A percentile compares a stretch with the other conserved stretches of the same genome.
Conservation (phyloP, 208 protist genomes). For the Trypanosoma congolense region DNA sequence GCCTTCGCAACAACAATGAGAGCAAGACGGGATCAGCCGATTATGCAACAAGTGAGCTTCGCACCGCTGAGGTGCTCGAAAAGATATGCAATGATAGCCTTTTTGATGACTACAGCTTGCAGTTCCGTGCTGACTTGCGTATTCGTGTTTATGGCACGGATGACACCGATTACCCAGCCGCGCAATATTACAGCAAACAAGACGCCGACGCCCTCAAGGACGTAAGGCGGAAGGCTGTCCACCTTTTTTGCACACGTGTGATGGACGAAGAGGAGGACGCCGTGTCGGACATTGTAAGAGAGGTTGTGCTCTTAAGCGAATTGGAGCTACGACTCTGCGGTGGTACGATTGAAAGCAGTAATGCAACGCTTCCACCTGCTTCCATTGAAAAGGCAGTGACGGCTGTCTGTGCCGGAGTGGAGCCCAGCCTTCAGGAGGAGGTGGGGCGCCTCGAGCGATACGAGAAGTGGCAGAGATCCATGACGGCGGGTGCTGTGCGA, state of each 20-base stretch:
- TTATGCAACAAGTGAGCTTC: conserved; percentile 69
- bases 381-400: conserved; percentile 9
- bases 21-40: conserved; percentile 28
- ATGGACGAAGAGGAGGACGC: conserved; percentile 69
- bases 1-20: conserved; percentile 36
- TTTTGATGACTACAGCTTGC: conserved; percentile 42
- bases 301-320: conserved; percentile 31
- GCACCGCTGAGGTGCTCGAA: conserved; percentile 72
- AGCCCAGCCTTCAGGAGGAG: conserved; percentile 30
- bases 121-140: conserved; percentile 50
- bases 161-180: conserved; percentile 19
- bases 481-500: conserved; percentile 6
- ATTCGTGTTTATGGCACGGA: conserved; percentile 49
- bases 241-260: conserved; percentile 42
- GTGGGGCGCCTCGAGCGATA: conserved; percentile 28
- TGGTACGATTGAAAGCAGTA: conserved; percentile 12
- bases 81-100: conserved; percentile 38
- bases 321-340: conserved; percentile 61
- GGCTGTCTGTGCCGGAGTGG: conserved; percentile 14
- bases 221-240: conserved; percentile 17
- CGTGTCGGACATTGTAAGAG: conserved; percentile 44
- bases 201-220: conserved; percentile 33
- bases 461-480: conserved; percentile 22
- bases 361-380: neutral
- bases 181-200: conserved; percentile 42